These are phyloP conservation scores for Perkinsus olseni DNA, from an alignment of 169 alveolate species.

Conservation along the genomic window DNA sequence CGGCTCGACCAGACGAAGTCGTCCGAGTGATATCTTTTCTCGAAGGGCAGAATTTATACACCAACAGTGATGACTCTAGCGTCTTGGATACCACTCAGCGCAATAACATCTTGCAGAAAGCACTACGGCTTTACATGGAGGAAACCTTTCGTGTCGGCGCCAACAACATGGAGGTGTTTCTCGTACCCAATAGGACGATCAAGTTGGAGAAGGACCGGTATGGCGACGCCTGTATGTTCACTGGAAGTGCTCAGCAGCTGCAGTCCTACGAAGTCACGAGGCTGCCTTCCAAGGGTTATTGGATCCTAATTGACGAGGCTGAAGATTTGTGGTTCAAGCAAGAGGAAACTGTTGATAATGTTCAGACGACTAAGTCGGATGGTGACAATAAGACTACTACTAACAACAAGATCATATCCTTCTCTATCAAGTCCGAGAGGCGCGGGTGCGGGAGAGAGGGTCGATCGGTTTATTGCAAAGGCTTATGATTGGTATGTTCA, in stretches of 20 bases:
- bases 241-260: neutral
- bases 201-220: neutral
- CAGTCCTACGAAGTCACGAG: neutral
- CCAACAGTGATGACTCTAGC: neutral
- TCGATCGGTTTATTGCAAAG: slow-evolving; percentile 10
- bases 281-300: neutral
- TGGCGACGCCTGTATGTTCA: neutral
- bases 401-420: neutral
- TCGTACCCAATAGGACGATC: neutral
- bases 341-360: neutral
- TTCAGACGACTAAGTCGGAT: neutral
- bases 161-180: neutral
- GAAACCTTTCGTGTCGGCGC: neutral
- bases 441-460: neutral
- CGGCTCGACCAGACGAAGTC: neutral
- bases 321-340: neutral
- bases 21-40: neutral
- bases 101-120: neutral
- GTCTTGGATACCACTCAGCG: neutral
- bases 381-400: neutral
- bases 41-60: neutral
- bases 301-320: neutral
- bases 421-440: neutral
- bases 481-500: slow-evolving; percentile 25
- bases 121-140: neutral